Evolutionary conservation across 164 flowering plant species (phyloP), one percentile per base, ranked within the genome.

Genomic region (Sextonia rubra): DNA sequence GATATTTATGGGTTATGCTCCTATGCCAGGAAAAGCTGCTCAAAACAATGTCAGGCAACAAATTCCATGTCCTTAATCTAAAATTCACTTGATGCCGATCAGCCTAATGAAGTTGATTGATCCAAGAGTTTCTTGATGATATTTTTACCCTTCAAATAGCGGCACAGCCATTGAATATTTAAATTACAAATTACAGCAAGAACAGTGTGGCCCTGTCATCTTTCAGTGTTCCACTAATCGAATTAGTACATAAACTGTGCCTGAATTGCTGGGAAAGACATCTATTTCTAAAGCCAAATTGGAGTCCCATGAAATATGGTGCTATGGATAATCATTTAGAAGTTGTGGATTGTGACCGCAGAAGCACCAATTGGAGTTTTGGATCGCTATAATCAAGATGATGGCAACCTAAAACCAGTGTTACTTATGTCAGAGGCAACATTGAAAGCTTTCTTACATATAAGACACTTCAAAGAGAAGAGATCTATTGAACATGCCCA

Each of bases 1-100:
- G 85, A 74, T 70, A 68, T 58, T 29, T 15, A 47, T 26, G 20
- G 66, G 75, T 37, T 71, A 23, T 61, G 15, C 26, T 61, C 14
- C 64, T 22, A 61, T 25, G 64, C 25, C 12, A 23, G 12, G 15
- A 61, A 24, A 25, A 23, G 27, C 25, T 22, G 27, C 12, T 4
- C 64, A 61, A 61, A 61, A 25, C 15, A 9, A 61, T 9, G 64
- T 61, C 26, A 9, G 30, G 64, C 15, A 61, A 25, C 25, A 61
- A 61, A 61, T 61, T 24, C 5, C 30, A 22, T 61, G 64, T 22
- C 27, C 64, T 61, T 61, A 61, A 24, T 12, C 27, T 23, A 61
- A 25, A 61, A 61, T 18, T 52, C 58, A 52, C 20, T 52, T 52
- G 18, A 14, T 52, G 4, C 12, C 5, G 56, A 18, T 18, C 20